Base-by-base conservation (phyloP, 2,329 filamentous ascomycete genomes). In the Penicillium sp. region DNA sequence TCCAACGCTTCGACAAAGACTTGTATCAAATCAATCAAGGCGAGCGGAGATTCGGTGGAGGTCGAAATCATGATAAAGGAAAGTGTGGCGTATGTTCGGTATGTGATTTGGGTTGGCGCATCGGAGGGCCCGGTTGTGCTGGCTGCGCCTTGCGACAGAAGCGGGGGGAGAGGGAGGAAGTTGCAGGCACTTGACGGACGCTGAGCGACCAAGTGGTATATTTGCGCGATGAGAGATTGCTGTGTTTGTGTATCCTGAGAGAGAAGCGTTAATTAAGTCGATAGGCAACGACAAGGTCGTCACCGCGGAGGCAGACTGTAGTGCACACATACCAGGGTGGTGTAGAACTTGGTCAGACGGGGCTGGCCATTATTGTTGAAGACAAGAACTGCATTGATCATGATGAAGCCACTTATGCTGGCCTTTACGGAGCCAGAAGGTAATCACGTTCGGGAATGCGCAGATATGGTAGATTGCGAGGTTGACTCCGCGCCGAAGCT, bases 41-140 rank as follows among this genome's bases (percentile, higher is more conserved):
- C 93, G 3, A 98, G 84, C 0, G 93, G 93, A 1, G 89, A 95
- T 71, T 98, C 93, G 50, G 93, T 96, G 4, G 90, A 89, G 4
- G 94, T 98, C 33, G 86, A 93, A 64, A 98, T 98, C 67, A 98
- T 78, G 70, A 98, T 98, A 75, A 98, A 98, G 74, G 94, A 97
- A 52, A 98, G 85, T 0, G 93, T 98, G 8, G 93, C 93, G 66
- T 97, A 98, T 77, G 95, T 88, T 49, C 93, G 89, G 77, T 98
- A 98, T 7, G 93, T 97, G 39, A 98, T 90, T 51, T 97, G 86
- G 5, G 90, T 93, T 8, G 93, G 93, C 9, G 90, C 86, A 71
- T 97, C 93, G 66, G 89, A 90, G 71, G 82, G 84, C 35, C 84
- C 80, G 59, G 71, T 72, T 54, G 73, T 71, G 55, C 69, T 71